Conservation (phyloP, 2,329 filamentous ascomycete genomes). For the Myriosclerotinia curreyana region DNA sequence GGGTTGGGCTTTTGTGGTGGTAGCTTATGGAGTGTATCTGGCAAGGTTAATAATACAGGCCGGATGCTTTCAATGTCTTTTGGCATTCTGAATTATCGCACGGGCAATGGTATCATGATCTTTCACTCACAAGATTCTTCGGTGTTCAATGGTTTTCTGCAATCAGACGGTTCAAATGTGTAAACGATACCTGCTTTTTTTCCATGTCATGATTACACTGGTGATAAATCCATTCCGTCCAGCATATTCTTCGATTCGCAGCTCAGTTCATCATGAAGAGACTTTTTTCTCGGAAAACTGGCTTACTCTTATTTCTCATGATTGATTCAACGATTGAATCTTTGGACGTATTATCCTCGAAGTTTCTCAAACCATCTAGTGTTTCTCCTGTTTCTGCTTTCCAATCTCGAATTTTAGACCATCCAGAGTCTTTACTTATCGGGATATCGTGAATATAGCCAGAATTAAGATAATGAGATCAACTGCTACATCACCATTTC, state of each 20-base stretch:
- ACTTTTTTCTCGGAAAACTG: neutral
- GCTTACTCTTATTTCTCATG: neutral
- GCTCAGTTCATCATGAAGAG: neutral
- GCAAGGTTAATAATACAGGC: constrained; percentile 39
- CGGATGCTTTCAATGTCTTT: constrained; percentile 38
- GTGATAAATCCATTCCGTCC: neutral
- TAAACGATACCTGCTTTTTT: constrained; percentile 15
- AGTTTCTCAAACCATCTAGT: neutral
- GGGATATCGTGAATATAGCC: neutral
- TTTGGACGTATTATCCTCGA: neutral
- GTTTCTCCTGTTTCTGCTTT: neutral
- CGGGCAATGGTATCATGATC: constrained; percentile 40
- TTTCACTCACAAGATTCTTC: constrained; percentile 25
- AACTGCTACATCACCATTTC: neutral
- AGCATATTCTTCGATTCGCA: neutral
- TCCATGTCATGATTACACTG: constrained; percentile 4
- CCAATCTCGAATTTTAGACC: neutral
- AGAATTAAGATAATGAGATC: neutral
- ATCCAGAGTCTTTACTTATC: neutral
- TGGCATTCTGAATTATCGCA: constrained; percentile 40
- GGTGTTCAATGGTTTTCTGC: constrained; percentile 24
- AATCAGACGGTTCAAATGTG: constrained; percentile 22
- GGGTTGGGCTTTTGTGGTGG: constrained; percentile 34
- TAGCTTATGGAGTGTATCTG: constrained; percentile 39
- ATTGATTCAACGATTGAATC: neutral